These are phyloP conservation scores for Saccharomycopsis sp. DNA, from an alignment of 805 yeast genomes.

Conservation along the genomic window DNA sequence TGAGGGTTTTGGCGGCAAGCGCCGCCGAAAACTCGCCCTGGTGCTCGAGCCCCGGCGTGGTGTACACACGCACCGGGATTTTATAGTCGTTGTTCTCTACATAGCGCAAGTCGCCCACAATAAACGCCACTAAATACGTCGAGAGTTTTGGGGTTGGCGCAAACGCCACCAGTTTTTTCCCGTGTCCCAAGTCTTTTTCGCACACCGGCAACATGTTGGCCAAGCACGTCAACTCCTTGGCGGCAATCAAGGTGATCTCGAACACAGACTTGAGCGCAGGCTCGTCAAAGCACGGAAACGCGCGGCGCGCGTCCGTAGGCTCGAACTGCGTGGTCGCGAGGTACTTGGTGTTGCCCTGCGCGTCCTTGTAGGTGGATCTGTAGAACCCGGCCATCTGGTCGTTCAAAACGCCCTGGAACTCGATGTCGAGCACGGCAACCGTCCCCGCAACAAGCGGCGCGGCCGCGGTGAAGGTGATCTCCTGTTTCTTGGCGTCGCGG, in stretches of 20 bases:
- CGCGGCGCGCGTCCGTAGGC: slow-evolving; percentile 80
- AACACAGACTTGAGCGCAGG: slow-evolving; percentile 74
- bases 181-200: slow-evolving; percentile 37
- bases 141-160: slow-evolving; percentile 79
- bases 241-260: slow-evolving; percentile 55
- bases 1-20: slow-evolving; percentile 67
- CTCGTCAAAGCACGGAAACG: slow-evolving; percentile 83
- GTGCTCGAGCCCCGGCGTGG: slow-evolving; percentile 69
- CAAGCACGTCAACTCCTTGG: slow-evolving; percentile 48
- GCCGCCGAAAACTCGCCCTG: slow-evolving; percentile 70
- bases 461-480: slow-evolving; percentile 52
- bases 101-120: slow-evolving; percentile 72
- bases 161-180: slow-evolving; percentile 50
- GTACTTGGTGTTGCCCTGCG: slow-evolving; percentile 56
- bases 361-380: slow-evolving; percentile 54
- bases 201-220: slow-evolving; percentile 63
- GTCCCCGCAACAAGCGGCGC: slow-evolving; percentile 34
- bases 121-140: slow-evolving; percentile 79
- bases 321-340: slow-evolving; percentile 84
- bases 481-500: slow-evolving; percentile 51
- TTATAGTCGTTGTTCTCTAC: slow-evolving; percentile 60
- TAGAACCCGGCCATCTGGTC: slow-evolving; percentile 82
- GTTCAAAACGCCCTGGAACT: slow-evolving; percentile 58
- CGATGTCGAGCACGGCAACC: slow-evolving; percentile 39
- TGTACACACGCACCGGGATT: slow-evolving; percentile 73